Conservation (phyloP, 805 yeast species). For the Priceomyces castillae region DNA sequence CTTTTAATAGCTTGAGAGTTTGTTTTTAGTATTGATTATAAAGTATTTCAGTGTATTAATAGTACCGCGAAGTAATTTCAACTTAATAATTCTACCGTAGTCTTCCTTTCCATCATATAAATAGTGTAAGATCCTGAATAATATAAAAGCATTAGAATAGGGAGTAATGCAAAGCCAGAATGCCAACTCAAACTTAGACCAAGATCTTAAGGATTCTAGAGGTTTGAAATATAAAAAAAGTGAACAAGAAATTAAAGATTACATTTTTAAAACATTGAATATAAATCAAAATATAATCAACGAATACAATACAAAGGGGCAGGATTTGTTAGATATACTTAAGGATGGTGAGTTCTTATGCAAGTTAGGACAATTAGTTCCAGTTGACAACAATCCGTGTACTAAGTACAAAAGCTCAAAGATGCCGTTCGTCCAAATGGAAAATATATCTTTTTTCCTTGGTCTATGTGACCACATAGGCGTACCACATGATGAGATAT, state of each 20-base stretch:
- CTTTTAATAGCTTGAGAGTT: background rate
- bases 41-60: background rate
- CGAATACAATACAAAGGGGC: constrained; percentile 19
- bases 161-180: constrained; percentile 10
- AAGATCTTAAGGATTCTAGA: constrained; percentile 54
- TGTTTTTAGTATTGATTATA: background rate
- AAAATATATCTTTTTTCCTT: constrained; percentile 72
- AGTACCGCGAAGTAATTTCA: too few relatives aligned
- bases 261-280: constrained; percentile 48
- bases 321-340: constrained; percentile 52
- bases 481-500: constrained; percentile 76
- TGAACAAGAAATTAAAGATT: constrained; percentile 44
- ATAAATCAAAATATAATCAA: constrained; percentile 10
- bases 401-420: constrained; percentile 55
- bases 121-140: too few relatives aligned
- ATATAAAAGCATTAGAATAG: background rate
- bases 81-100: too few relatives aligned
- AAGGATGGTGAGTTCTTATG: constrained; percentile 56
- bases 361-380: constrained; percentile 27
- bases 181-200: constrained; percentile 55
- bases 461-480: constrained; percentile 60
- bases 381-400: constrained; percentile 27
- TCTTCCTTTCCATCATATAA: too few relatives aligned
- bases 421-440: constrained; percentile 82
- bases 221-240: constrained; percentile 46